Base-by-base conservation (phyloP, 2,329 filamentous ascomycete species). In the Ophiostoma tasmaniense region DNA sequence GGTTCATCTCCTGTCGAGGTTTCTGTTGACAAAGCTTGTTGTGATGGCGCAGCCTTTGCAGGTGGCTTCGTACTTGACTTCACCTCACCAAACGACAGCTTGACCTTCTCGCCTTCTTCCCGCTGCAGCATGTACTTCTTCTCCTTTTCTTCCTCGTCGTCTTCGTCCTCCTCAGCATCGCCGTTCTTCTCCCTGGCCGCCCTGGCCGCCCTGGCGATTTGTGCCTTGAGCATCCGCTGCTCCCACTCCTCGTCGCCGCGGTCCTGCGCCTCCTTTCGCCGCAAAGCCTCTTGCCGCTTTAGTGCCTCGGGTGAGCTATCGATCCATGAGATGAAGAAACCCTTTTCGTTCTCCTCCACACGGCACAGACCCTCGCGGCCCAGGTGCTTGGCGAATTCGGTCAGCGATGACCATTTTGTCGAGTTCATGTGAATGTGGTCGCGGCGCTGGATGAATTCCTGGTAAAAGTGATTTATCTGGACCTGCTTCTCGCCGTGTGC, bases 371-470 rank as follows among this genome's bases (percentile, higher is more conserved):
- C 91, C 77, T 98, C 93, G 28, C 90, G 82, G 0, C 94, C 93
- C 0, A 99, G 80, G 75, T 91, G 82, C 76, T 97, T 96, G 17
- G 91, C 92, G 76, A 97, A 96, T 74, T 98, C 93, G 2, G 93
- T 94, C 74, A 99, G 80, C 68, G 87, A 91, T 3, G 89, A 86
- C 93, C 93, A 98, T 75, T 90, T 89, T 0, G 95, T 98, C 8
- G 92, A 84, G 78, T 97, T 97, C 90, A 98, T 93, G 77, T 98
- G 95, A 10, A 95, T 82, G 76, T 98, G 94, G 75, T 92, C 85
- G 78, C 72, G 71, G 73, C 94, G 90, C 20, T 87, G 84, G 73
- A 98, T 97, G 75, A 96, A 95, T 76, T 93, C 89, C 77, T 98
- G 92, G 79, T 99, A 99, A 78, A 98, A 98, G 71, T 91, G 89